Evolutionary conservation across 2,329 filamentous ascomycete species (phyloP).

Genomic region (Thyridium curvatum): DNA sequence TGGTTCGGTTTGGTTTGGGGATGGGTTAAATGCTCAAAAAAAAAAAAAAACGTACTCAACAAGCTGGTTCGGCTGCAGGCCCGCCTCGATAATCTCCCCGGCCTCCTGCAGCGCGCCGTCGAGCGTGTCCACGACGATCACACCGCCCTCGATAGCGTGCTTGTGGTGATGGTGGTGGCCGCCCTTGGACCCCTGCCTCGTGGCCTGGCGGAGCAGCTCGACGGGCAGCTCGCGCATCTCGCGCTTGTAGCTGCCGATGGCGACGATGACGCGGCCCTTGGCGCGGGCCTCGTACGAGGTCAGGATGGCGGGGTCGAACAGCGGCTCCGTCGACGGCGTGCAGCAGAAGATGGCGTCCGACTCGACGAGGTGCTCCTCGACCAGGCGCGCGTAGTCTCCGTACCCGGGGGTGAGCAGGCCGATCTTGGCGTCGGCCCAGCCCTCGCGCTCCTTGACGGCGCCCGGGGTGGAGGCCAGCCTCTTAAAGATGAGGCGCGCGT

Average conservation of each 20-base stretch:
- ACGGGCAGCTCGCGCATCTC: constrained; percentile 80
- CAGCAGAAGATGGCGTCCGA: constrained; percentile 86
- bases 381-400: constrained; percentile 57
- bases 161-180: constrained; percentile 58
- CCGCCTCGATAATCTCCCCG: constrained; percentile 78
- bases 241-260: constrained; percentile 62
- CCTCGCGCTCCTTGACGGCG: constrained; percentile 46
- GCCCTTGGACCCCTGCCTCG: constrained; percentile 29
- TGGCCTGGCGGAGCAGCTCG: constrained; percentile 63
- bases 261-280: constrained; percentile 66
- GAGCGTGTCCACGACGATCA: constrained; percentile 68
- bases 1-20: too few species aligned
- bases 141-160: constrained; percentile 57
- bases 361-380: constrained; percentile 64
- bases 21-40: not conserved
- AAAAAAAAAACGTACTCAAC: constrained; percentile 50
- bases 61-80: constrained; percentile 65
- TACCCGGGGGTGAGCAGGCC: constrained; percentile 63
- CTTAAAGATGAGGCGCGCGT: constrained; percentile 43
- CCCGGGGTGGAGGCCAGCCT: constrained; percentile 38
- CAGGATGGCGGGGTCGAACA: constrained; percentile 70
- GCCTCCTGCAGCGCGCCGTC: constrained; percentile 76
- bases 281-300: constrained; percentile 64
- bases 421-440: constrained; percentile 62
- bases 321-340: constrained; percentile 65